These are phyloP conservation scores for Acacia melanoxylon DNA, from an alignment of 306 rosid genomes.

Conservation along the genomic window DNA sequence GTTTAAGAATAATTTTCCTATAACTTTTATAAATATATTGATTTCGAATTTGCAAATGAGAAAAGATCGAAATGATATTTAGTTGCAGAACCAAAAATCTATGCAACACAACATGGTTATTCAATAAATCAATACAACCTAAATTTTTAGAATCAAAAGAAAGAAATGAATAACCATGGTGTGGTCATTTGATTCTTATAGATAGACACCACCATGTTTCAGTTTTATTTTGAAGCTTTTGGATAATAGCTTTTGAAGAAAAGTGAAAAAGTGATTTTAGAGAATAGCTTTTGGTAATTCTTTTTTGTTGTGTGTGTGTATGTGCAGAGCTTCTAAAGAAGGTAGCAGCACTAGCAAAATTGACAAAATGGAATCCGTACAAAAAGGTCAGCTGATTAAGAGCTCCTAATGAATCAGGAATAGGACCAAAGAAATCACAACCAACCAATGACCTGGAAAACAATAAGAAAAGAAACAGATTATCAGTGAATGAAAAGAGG, in stretches of 20 bases:
- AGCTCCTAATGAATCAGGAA: constrained; percentile 68
- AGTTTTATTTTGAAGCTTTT: too few relatives aligned
- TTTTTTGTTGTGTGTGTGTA: neutral
- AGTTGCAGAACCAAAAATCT: neutral
- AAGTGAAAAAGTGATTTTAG: too few relatives aligned
- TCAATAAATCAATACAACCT: neutral
- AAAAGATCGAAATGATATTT: neutral
- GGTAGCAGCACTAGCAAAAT: constrained; percentile 14
- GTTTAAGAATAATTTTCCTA: neutral
- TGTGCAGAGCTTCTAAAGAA: neutral
- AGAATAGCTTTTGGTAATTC: neutral
- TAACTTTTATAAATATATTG: neutral
- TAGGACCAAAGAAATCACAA: constrained; percentile 66
- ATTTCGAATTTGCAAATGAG: neutral
- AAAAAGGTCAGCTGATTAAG: constrained; percentile 53
- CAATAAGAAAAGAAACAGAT: constrained; percentile 19
- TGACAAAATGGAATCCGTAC: constrained; percentile 43
- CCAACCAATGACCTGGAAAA: constrained; percentile 56
- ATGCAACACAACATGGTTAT: neutral
- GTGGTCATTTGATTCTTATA: neutral
- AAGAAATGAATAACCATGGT: neutral
- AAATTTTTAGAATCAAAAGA: neutral
- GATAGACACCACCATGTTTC: too few relatives aligned
- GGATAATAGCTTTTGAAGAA: too few relatives aligned
- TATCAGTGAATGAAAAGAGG: neutral